Evolutionary conservation across 2,329 filamentous ascomycete species (phyloP), one percentile per base, ranked within the genome.

Genomic region (Berkeleyomyces basicola): DNA sequence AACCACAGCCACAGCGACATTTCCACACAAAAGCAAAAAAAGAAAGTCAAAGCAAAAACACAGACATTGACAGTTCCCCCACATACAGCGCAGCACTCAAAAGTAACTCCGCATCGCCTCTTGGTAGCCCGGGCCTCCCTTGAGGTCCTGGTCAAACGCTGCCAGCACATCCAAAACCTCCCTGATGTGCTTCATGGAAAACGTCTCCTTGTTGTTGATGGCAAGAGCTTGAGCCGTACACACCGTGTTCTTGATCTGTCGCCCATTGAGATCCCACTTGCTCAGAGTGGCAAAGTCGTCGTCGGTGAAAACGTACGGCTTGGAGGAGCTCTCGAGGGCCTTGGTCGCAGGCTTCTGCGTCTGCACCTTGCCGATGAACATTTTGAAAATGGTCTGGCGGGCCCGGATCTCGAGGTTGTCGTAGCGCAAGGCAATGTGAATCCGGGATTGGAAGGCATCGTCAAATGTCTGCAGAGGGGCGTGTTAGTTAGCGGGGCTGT

Each of bases 31-130:
- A 47, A 23, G 23, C n/a, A 3, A 23, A 6, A 47, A 47, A 47
- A 14, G 5, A 47, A 23, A 47, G 9, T 23, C 14, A 7, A 55
- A 55, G 49, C 49, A 9, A 11, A 37, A 11, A 31, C 9, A 31
- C 6, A 23, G 3, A 23, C 11, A 23, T 51, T 31, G 33, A 14
- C 33, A 23, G 23, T 23, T 23, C 23, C 47, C 31, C 23, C 47
- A 16, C 47, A 14, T 47, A 6, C 23, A 47, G 36, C 23, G 43
- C 23, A 47, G 36, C 23, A 60, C 39, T 64, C 72, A 85, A 63
- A 81, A 85, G 68, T 93, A 93, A 69, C 85, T 88, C 67, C 86
- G 79, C 89, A 93, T 92, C 0, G 88, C 88, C 70, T 93, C 89
- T 67, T 87, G 77, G 68, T 89, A 95, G 0, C 89, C 89, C 0